Evolutionary conservation across 1,284 basidiomycete species (phyloP), one percentile per base, ranked within the genome.

Genomic region (Porogramme epimiltina): DNA sequence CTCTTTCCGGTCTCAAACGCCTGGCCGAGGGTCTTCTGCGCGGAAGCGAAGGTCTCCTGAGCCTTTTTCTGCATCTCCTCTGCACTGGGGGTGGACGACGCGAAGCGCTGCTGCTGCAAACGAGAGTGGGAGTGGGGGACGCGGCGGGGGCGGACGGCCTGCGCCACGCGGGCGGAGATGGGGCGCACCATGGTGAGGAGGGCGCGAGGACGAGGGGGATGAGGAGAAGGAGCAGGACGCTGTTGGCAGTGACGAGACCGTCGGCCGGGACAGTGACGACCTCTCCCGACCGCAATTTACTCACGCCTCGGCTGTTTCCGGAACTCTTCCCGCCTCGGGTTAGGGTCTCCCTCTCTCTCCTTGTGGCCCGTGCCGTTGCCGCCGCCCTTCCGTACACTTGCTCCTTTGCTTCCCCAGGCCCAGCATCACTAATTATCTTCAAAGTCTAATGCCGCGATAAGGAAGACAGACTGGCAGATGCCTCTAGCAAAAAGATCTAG

Each of bases 21-120:
- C 66, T 80, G 76, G 40, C 74, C 77, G 5, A 81, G 79, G 40
- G 70, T 74, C 66, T 83, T 80, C 65, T 86, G 84, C 11, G 79
- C 84, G 47, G 71, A 70, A 38, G 76, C 74, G 54, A 88, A 70
- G 28, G 79, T 77, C 55, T 89, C 84, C 70, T 87, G 80, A 5
- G 85, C 85, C 68, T 86, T 87, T 71, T 87, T 82, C 68, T 85
- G 81, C 10, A 79, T 72, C 37, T 70, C 67, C 51, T 79, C 72
- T 31, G 63, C 58, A 50, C 54, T 61, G 44, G 63, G 61, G 41
- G 60, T 61, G 45, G 63, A 64, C 41, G 66, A 67, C 42, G 67
- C 66, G 54, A 66, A 66, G 47, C 67, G 65, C 38, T 60, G 55
- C 37, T 51, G 55, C 54, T 60, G 64, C 42, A 52, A 43, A 51